phyloP scores from a whole-genome alignment of 345 rosid species.

The Moringa oleifera region DNA sequence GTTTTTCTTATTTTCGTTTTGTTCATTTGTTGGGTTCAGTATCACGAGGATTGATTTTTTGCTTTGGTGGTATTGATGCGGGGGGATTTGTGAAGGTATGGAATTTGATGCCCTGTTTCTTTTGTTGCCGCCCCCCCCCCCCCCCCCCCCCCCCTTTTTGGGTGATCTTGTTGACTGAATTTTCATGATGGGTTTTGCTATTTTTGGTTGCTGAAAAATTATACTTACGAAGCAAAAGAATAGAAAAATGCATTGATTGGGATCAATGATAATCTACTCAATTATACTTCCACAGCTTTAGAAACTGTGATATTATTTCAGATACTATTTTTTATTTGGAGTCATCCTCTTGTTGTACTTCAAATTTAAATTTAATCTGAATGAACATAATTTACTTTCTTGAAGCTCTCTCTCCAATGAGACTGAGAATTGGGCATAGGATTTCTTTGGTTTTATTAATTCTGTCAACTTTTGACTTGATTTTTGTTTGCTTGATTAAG shows the following conservation, averaged over 20 bases:
- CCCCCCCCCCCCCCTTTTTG: no score
- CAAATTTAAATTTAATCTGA: no score
- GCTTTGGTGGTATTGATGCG: conserved; percentile 11
- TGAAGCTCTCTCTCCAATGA: no score
- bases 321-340: no score
- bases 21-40: not conserved
- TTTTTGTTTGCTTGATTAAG: not conserved
- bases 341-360: no score
- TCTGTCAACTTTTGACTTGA: not conserved
- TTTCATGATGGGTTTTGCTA: not conserved
- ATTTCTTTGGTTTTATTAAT: not conserved
- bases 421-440: no score
- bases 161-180: not conserved
- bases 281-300: no score
- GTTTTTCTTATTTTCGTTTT: not conserved
- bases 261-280: not conserved
- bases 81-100: conserved; percentile 17
- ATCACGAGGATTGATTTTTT: conserved; percentile 7
- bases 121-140: no score
- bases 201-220: conserved; percentile 21
- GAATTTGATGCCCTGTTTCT: not conserved
- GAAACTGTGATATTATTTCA: no score
- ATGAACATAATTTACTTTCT: no score
- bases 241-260: not conserved
- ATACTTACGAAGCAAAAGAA: not conserved